These are phyloP conservation scores for Chrysosphaeria jannelii DNA, from an alignment of 2,329 filamentous ascomycete genomes.

Conservation along the genomic window DNA sequence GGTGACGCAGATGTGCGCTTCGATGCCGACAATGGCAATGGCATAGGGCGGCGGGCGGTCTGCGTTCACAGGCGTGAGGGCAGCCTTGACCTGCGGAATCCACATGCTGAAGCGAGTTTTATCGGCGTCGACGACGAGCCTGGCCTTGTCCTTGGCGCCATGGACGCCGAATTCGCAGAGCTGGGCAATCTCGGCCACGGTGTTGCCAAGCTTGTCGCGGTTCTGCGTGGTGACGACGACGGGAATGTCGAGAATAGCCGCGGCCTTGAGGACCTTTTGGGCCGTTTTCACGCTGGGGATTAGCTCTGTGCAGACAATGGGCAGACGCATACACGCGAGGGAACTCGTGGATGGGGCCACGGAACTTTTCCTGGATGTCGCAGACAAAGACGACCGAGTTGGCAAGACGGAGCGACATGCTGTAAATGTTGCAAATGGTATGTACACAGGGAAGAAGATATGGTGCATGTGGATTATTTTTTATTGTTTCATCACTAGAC, in stretches of 20 bases:
- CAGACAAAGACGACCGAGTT: conserved; percentile 33
- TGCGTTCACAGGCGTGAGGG: conserved; percentile 23
- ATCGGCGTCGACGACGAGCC: conserved; percentile 24
- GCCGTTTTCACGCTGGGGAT: conserved; percentile 33
- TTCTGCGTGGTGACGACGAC: conserved; percentile 72
- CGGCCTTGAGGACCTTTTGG: conserved; percentile 35
- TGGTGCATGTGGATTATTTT: too few species aligned
- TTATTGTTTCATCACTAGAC: too few species aligned
- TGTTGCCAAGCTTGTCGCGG: conserved; percentile 45
- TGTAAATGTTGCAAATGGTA: too few species aligned
- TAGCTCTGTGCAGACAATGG: too few species aligned
- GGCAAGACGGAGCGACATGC: conserved; percentile 1
- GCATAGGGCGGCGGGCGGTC: too few species aligned
- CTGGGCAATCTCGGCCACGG: conserved; percentile 37
- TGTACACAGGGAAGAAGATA: too few species aligned
- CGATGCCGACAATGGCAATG: conserved; percentile 49
- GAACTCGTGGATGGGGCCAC: conserved; percentile 55
- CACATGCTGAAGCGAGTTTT: conserved; percentile 84
- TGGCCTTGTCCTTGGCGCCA: conserved; percentile 9
- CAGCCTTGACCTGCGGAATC: conserved; percentile 29
- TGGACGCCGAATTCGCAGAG: conserved; percentile 18
- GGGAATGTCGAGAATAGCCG: conserved; percentile 38
- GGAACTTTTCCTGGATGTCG: conserved; percentile 85
- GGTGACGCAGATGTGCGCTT: conserved; percentile 79
- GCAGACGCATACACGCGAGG: conserved; percentile 48